These are phyloP conservation scores for Leishmania major DNA, from an alignment of 208 protist genomes.

Conservation along the genomic window DNA sequence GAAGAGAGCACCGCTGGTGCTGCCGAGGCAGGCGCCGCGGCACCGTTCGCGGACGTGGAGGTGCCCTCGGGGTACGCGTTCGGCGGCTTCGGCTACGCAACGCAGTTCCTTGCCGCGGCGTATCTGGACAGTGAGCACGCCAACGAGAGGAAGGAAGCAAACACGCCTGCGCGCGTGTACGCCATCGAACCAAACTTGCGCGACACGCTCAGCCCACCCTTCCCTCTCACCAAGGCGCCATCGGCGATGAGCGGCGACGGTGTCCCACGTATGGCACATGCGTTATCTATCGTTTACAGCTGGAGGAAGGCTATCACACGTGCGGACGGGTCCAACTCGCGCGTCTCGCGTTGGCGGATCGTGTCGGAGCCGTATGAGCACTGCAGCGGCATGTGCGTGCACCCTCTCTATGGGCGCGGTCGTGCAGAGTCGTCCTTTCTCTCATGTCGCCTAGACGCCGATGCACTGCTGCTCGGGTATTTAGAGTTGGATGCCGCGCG, in stretches of 20 bases:
- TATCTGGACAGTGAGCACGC: neutral
- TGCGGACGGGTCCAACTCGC: constrained; percentile 6
- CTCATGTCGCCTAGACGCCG: constrained; percentile 19
- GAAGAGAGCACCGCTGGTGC: neutral
- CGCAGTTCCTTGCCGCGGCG: neutral
- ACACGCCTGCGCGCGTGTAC: neutral
- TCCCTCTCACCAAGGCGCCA: neutral
- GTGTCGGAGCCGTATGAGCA: constrained; percentile 8
- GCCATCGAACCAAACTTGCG: constrained; percentile 9
- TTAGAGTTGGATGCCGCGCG: constrained; percentile 4
- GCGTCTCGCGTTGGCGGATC: constrained; percentile 24
- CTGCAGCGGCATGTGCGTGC: constrained; percentile 11
- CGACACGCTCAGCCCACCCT: constrained; percentile 2
- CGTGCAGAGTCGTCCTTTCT: constrained; percentile 14
- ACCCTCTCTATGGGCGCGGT: constrained; percentile 13
- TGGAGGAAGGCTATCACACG: constrained; percentile 16
- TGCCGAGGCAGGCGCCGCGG: neutral
- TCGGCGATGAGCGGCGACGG: constrained; percentile 12
- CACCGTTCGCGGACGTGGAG: neutral
- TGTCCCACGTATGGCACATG: constrained; percentile 1
- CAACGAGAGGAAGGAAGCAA: neutral
- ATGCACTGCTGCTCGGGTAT: constrained; percentile 20
- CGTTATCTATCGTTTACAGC: constrained; percentile 16
- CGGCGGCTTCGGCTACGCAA: constrained; percentile 6
- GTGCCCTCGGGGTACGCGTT: constrained; percentile 11